A percentile compares a stretch with the other conserved stretches of the same genome.
phyloP scores from a whole-genome alignment of 129 eudicot species.

The Flaveria robusta region DNA sequence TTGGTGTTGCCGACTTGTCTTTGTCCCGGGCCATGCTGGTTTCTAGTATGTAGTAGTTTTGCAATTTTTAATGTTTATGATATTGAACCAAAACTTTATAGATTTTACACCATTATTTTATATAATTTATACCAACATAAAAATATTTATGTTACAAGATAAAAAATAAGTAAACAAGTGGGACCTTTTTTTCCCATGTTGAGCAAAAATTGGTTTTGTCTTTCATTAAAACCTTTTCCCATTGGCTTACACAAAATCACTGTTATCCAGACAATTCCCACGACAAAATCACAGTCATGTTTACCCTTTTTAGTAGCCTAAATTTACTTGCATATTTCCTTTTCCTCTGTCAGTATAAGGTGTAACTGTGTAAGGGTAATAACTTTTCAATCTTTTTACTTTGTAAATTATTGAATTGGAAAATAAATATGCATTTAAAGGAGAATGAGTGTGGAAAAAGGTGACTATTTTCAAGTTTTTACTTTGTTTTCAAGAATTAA shows the following conservation, averaged over 20 bases:
- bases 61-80: neutral
- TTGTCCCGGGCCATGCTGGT: neutral
- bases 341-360: conserved; percentile 21
- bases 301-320: conserved; percentile 9
- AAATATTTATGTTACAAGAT: neutral
- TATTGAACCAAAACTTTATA: neutral
- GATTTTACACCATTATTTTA: neutral
- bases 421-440: neutral
- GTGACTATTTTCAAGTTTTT: neutral
- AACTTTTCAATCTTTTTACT: neutral
- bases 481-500: too few species aligned
- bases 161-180: neutral
- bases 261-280: conserved; percentile 39
- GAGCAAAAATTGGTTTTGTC: conserved; percentile 35
- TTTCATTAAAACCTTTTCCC: conserved; percentile 31
- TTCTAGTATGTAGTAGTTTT: neutral
- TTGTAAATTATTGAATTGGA: neutral
- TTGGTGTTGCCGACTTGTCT: neutral
- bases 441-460: neutral
- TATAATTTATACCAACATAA: neutral
- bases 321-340: conserved; percentile 29
- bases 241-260: conserved; percentile 36
- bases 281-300: conserved; percentile 42
- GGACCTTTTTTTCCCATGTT: conserved; percentile 27
- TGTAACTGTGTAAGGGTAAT: neutral